Evolutionary conservation across 1,284 basidiomycete genomes (phyloP).

Genomic region (Sphaerobolus stellatus): DNA sequence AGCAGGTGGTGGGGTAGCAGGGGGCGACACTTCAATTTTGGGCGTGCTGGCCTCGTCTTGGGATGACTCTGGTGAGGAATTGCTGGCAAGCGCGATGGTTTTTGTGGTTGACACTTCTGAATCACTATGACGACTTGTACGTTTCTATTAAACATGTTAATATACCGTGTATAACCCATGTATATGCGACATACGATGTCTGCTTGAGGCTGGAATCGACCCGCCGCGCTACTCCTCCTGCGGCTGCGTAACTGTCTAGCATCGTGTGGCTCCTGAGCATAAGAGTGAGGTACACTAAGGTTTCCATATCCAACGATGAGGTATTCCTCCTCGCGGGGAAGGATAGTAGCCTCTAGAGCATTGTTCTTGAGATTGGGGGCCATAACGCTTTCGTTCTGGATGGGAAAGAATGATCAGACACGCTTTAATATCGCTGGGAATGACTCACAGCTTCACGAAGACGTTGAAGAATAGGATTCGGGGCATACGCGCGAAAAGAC

Average conservation of each 20-base stretch:
- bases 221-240: not conserved
- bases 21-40: too few relatives aligned
- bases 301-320: too few relatives aligned
- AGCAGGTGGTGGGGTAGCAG: too few relatives aligned
- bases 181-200: not conserved
- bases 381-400: too few relatives aligned
- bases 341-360: too few relatives aligned
- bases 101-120: too few relatives aligned
- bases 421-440: not conserved
- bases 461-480: conserved; percentile 6
- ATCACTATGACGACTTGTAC: not conserved
- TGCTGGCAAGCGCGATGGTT: too few relatives aligned
- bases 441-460: not conserved
- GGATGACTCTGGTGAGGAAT: too few relatives aligned
- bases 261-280: not conserved
- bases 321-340: too few relatives aligned
- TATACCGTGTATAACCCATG: not conserved
- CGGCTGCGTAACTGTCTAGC: not conserved
- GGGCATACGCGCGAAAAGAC: conserved; percentile 2
- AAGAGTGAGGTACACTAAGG: not conserved
- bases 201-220: too few relatives aligned
- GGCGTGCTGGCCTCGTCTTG: too few relatives aligned
- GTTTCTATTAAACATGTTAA: not conserved
- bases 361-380: not conserved
- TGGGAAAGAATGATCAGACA: too few relatives aligned